phyloP scores from a whole-genome alignment of 441 rosid species.

The Mallotus japonicus region DNA sequence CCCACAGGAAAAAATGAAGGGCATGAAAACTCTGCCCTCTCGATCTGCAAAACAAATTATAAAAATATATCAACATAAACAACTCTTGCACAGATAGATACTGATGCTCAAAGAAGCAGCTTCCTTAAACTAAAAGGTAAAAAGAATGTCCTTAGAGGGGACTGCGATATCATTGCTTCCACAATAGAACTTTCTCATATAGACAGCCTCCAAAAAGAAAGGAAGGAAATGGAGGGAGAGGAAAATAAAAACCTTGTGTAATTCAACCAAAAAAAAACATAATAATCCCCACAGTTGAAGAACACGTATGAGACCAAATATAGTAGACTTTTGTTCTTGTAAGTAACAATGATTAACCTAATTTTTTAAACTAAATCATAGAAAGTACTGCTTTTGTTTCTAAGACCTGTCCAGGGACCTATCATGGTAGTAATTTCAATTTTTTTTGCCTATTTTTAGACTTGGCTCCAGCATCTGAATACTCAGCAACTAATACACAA shows the following conservation, averaged over 20 bases:
- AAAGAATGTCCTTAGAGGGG: too few relatives aligned
- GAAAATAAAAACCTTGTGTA: too few relatives aligned
- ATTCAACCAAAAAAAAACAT: too few relatives aligned
- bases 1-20: constrained; percentile 92
- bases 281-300: too few relatives aligned
- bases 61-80: background rate
- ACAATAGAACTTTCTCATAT: too few relatives aligned
- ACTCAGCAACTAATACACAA: background rate
- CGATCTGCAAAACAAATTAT: constrained; percentile 50
- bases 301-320: too few relatives aligned
- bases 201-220: too few relatives aligned
- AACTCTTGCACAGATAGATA: constrained; percentile 6
- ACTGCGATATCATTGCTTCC: too few relatives aligned
- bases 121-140: too few relatives aligned
- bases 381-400: background rate
- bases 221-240: too few relatives aligned
- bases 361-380: background rate
- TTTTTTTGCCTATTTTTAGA: background rate
- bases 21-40: constrained; percentile 82
- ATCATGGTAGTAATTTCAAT: background rate
- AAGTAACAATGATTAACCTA: background rate
- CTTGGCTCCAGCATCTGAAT: background rate
- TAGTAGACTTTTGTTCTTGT: too few relatives aligned
- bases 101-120: background rate
- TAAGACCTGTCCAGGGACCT: background rate